phyloP scores from a whole-genome alignment of 1,284 basidiomycete species.

The Singerocomus rubriflavus region DNA sequence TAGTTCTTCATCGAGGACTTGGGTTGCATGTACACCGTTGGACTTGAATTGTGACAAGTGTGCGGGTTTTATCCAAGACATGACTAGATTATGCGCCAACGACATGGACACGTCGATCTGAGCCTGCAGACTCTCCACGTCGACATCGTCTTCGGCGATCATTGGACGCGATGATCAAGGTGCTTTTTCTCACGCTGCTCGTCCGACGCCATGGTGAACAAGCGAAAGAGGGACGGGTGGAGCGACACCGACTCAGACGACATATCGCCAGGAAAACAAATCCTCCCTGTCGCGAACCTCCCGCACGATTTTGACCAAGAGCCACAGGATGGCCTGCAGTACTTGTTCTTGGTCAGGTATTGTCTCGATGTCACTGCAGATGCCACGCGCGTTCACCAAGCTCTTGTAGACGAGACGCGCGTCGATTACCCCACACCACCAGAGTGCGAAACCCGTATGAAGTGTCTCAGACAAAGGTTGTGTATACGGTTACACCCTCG shows the following conservation, averaged over 20 bases:
- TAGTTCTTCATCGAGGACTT: constrained; percentile 62
- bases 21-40: constrained; percentile 41
- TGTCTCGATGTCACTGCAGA: constrained; percentile 13
- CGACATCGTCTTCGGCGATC: constrained; percentile 46
- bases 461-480: constrained; percentile 25
- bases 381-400: constrained; percentile 6
- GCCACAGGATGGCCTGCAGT: constrained; percentile 73
- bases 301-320: constrained; percentile 60
- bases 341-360: constrained; percentile 77
- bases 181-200: constrained; percentile 21
- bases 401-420: constrained; percentile 58
- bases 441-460: constrained; percentile 68
- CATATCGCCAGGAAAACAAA: constrained; percentile 56
- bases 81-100: constrained; percentile 63
- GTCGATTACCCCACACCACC: constrained; percentile 55
- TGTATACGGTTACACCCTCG: constrained; percentile 20
- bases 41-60: constrained; percentile 31
- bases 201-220: constrained; percentile 33
- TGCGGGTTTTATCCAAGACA: constrained; percentile 67
- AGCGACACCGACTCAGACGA: constrained; percentile 54
- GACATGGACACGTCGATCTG: constrained; percentile 78
- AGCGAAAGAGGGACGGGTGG: constrained; percentile 47
- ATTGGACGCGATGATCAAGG: constrained; percentile 9
- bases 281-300: constrained; percentile 70
- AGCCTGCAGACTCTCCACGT: constrained; percentile 65